Evolutionary conservation across 2,329 filamentous ascomycete genomes (phyloP), one percentile per base, ranked within the genome.

Genomic region (Dissoconium aciculare): DNA sequence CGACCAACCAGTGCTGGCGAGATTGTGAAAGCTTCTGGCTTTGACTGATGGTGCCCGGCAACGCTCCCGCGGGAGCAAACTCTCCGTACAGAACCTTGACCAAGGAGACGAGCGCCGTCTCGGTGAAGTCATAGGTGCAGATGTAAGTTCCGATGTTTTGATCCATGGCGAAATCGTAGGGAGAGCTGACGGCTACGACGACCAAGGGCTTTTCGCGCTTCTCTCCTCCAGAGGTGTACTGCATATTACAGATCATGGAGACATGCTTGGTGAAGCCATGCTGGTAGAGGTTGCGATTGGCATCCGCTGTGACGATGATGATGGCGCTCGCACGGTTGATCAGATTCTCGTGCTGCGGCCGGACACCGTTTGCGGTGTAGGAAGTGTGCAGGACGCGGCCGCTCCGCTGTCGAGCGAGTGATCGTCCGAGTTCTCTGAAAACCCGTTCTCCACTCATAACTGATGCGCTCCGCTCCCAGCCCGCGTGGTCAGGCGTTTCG

Each of bases 121-220:
- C 87, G 1, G 87, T 94, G 48, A 93, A 94, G 57, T 94, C 85
- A 53, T 91, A 94, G 0, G 85, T 93, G 60, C 87, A 94, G 24
- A 95, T 69, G 47, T 94, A 94, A 1, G 85, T 93, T 4, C 81
- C 80, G 24, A 95, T 87, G 1, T 74, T 74, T 41, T 78, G 78
- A 48, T 95, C 87, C 69, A 87, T 84, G 26, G 83, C 84, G 52
- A 95, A 95, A 53, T 95, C 87, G 54, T 94, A 95, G 0, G 87
- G 87, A 1, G 85, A 94, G 56, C 84, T 93, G 43, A 92, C 85
- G 1, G 87, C 80, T 5, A 94, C 78, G 3, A 94, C 87, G 14
- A 94, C 75, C 21, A 94, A 60, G 1, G 85, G 81, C 56, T 92
- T 94, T 53, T 89, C 67, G 6, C 62, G 58, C 34, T 59, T 81